Evolutionary conservation across 148 eudicot species (phyloP), one percentile per base, ranked within the genome.

Genomic region (Fagopyrum homotropicum): DNA sequence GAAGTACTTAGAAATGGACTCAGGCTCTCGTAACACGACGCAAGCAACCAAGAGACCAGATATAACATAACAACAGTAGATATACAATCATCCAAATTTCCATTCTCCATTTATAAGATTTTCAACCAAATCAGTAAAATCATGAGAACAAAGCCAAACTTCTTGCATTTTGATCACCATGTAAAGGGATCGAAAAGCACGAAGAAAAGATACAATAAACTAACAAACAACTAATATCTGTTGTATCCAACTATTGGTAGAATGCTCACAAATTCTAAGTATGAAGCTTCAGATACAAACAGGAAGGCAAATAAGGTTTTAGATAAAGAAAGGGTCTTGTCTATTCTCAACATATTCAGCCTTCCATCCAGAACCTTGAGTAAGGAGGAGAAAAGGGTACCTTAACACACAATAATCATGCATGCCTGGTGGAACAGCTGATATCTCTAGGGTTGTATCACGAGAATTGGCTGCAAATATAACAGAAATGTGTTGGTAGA

Each of bases 381-480:
- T 26, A 60, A 14, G 2, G 66, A 22, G 35, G 35, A 19, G 29
- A 60, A 22, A 60, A 9, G 12, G 66, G 40, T 22, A 60, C 66
- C 66, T n/a, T 60, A 35, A 64, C 22, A 66, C 46, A 66, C 46
- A 66, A 66, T 6, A 35, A 15, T 35, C 40, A 40, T 40, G 71
- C 71, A 66, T 43, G 46, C 19, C 43, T 66, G 71, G 52, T 0
- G 9, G 52, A 66, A 46, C 71, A 40, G 45, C 15, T 43, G 17
- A n/a, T 29, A 14, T 22, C 6, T 72, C 74, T 72, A 72, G 15
- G 89, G 82, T 75, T 83, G 85, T 54, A 86, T 83, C 73, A 82
- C 80, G 69, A 83, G 79, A 35, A 86, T 79, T 75, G 89, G 89
- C 89, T 86, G 89, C 85, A 81, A 78, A 59, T 15, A 40, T 40